Percentiles rank a stretch among this genome's conserved stretches.
These are phyloP conservation scores for Colletotrichum sp. DNA, from an alignment of 2,329 filamentous ascomycete genomes.

Conservation along the genomic window DNA sequence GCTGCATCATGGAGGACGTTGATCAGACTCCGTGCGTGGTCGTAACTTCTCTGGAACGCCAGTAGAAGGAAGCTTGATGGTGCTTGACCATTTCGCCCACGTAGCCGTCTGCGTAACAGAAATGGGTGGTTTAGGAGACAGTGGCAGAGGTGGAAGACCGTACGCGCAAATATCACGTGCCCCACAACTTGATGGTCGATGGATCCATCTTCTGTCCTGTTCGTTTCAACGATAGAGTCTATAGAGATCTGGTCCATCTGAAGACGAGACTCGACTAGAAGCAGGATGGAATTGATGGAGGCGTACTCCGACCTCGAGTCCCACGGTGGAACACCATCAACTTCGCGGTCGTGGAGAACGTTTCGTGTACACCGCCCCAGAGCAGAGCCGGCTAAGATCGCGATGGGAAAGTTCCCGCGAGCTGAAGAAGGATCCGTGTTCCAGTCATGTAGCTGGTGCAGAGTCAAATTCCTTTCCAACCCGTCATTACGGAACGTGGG, in stretches of 20 bases:
- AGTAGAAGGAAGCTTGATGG: not conserved
- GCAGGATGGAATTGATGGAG: not conserved
- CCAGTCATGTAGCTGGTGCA: not conserved
- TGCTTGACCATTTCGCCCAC: not conserved
- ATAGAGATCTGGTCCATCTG: not conserved
- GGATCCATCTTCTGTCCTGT: not conserved
- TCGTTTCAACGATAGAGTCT: not conserved
- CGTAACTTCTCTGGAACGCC: not conserved
- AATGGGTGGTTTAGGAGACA: not conserved
- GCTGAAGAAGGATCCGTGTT: not conserved
- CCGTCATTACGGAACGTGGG: not conserved
- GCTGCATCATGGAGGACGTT: not conserved
- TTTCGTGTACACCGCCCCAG: not conserved
- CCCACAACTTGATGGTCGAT: not conserved
- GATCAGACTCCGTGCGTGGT: not conserved
- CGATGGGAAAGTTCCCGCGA: not conserved
- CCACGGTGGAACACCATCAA: not conserved
- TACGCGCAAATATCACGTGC: not conserved
- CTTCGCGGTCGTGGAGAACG: not conserved
- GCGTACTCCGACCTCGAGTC: not conserved
- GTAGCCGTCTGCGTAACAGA: not conserved
- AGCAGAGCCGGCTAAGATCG: not conserved
- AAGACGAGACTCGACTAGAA: not conserved
- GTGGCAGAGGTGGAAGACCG: not conserved
- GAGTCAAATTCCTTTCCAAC: not conserved